Base-by-base conservation (phyloP, 768 basidiomycete genomes). In the Hebeloma cylindrosporum region DNA sequence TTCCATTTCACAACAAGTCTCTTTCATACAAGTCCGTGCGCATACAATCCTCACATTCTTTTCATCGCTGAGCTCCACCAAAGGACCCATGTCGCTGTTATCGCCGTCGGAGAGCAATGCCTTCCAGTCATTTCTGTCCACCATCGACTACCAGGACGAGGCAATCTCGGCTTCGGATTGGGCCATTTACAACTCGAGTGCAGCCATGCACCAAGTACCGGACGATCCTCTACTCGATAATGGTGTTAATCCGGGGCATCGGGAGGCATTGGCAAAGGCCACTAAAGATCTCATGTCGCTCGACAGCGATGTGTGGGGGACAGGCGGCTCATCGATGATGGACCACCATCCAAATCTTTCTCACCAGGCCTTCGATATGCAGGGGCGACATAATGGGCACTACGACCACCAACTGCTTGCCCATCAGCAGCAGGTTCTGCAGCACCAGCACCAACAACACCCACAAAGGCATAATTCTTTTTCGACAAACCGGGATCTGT, bases 261-360 rank as follows among this genome's bases (percentile, higher is more conserved):
- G 71, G 45, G 81, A 85, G 42, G 81, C 82, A 2, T 74, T 92
- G 42, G 68, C 83, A 41, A 85, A 84, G 64, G 88, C 88, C 0
- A 91, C 88, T 0, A 88, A 86, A 63, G 86, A 90, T 62, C 78
- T 92, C 32, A 88, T 92, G 82, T 72, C 85, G 3, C 71, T 89
- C 20, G 85, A 85, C 47, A 53, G 69, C 20, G 71, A 63, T 10
- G 64, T 59, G 5, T 80, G 68, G 72, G 44, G 40, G 45, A 44
- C 21, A 51, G 52, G 41, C 49, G 55, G 39, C 54, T 51, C 32
- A 43, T 48, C 44, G 47, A 60, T 48, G 51, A 52, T 47, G 50
- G 48, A 55, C 42, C 48, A 51, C 34, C 45, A 33, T 22, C 33
- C 33, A 23, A 38, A 9, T 10, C 7, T 37, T 13, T 52, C 56